Percentiles rank a stretch among this genome's conserved stretches.
These are phyloP conservation scores for Fragilaria radians DNA, from an alignment of 108 stramenopile genomes.

Conservation along the genomic window DNA sequence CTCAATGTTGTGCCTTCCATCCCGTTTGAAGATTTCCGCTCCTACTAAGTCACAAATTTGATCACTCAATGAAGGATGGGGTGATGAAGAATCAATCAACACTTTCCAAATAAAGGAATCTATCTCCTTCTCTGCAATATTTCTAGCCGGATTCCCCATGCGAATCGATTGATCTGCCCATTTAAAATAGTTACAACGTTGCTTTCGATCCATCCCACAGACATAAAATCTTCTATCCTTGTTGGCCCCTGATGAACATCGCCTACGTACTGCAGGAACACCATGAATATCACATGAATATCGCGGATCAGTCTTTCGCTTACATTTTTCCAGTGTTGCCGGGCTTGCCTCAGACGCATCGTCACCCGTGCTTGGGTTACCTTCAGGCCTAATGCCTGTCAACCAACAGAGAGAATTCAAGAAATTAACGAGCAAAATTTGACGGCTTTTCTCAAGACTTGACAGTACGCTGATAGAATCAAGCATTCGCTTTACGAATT, in stretches of 20 bases:
- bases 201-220: conserved; percentile 60
- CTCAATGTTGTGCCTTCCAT: not conserved
- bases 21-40: not conserved
- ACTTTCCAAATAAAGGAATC: conserved; percentile 7
- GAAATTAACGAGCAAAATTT: not conserved
- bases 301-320: conserved; percentile 47
- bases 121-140: conserved; percentile 1
- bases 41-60: not conserved
- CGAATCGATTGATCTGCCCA: conserved; percentile 39
- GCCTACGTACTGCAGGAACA: conserved; percentile 66
- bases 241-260: conserved; percentile 55
- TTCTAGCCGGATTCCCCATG: not conserved
- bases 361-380: not conserved
- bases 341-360: not conserved
- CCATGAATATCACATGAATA: conserved; percentile 59
- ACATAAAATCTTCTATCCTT: conserved; percentile 80
- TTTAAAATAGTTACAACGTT: conserved; percentile 55
- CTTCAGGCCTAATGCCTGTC: not conserved
- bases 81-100: conserved; percentile 3
- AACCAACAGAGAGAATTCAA: not conserved
- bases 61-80: not conserved
- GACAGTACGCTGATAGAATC: not conserved
- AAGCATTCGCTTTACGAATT: not conserved
- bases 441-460: not conserved
- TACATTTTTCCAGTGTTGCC: conserved; percentile 3